These are phyloP conservation scores for Halenospora varia DNA, from an alignment of 495 filamentous ascomycete species.

Conservation along the genomic window DNA sequence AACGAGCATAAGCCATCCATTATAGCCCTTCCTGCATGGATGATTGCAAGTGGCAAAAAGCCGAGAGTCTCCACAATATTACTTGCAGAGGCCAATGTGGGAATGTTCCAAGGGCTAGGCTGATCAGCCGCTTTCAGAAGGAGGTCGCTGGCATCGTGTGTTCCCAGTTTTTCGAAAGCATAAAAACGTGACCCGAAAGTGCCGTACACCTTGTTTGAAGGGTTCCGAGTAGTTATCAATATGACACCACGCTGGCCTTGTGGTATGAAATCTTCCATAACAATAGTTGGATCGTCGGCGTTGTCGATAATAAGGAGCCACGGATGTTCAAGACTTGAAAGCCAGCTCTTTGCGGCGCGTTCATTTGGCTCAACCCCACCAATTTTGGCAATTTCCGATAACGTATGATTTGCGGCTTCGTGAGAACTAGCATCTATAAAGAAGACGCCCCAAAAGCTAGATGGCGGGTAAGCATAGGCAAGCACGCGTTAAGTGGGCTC, in stretches of 20 bases:
- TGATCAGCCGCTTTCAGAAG: constrained; percentile 31
- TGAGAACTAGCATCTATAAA: constrained; percentile 24
- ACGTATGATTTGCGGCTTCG: constrained; percentile 14
- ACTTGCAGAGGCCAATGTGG: constrained; percentile 3
- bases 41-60: constrained; percentile 30
- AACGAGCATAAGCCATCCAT: constrained; percentile 11
- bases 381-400: constrained; percentile 24
- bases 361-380: constrained; percentile 26
- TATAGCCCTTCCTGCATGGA: constrained; percentile 34
- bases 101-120: constrained; percentile 19
- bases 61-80: constrained; percentile 27
- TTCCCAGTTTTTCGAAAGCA: constrained; percentile 27
- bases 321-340: constrained; percentile 17
- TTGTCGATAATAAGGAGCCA: constrained; percentile 35
- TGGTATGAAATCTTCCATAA: constrained; percentile 29
- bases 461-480: not conserved
- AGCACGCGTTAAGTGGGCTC: too few species aligned
- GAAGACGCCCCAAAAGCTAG: constrained; percentile 27
- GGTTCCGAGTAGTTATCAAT: constrained; percentile 36
- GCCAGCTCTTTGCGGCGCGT: constrained; percentile 29
- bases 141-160: constrained; percentile 30
- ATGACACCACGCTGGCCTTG: constrained; percentile 28
- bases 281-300: constrained; percentile 30
- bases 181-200: constrained; percentile 26
- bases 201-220: constrained; percentile 25